Evolutionary conservation across 192 early-diverging fungal species (phyloP), one percentile per base, ranked within the genome.

Genomic region (Gryganskiella cystojenkinii): DNA sequence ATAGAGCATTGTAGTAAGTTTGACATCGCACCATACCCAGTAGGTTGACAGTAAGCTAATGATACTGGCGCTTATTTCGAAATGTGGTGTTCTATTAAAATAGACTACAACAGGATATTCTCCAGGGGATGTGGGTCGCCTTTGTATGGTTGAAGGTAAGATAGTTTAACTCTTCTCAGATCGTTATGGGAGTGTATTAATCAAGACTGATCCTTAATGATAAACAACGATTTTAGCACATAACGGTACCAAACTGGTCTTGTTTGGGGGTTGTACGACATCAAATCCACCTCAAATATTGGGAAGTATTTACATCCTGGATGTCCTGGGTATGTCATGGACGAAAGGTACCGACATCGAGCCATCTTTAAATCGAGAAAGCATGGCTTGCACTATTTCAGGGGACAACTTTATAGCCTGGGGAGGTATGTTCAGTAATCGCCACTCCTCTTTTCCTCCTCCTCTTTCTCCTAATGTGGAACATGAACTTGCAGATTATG

Each of bases 381-480:
- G 10, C 25, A 64, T 64, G 51, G 62, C 50, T 17, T 64, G 62
- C 20, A 9, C 62, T 17, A 33, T 53, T 4, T 22, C 28, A 13
- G 62, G 62, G 7, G 62, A 64, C 37, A 64, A 64, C 34, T 64
- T 64, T 30, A 17, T 64, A 1, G 25, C 4, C 4, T 64, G 62
- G 62, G 62, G 62, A 64, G 62, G 62, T 64, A 64, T 43, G 15
- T 37, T 11, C 7, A 30, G 10, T 13, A 34, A 14, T 30, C 0
- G 49, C 19, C 43, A 19, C 44, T 6, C 9, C 3, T 15, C n/a
- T n/a, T n/a, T n/a, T n/a, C n/a, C n/a, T n/a, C n/a, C n/a, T n/a
- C n/a, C n/a, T 19, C 22, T 3, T 20, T 4, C 27, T 28, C 34
- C 8, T 19, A 22, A 28, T 13, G 42, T 57, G 3, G 11, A 17